These are phyloP conservation scores for Oryza meyeriana DNA, from an alignment of 176 grass and related monocot species.

Conservation along the genomic window DNA sequence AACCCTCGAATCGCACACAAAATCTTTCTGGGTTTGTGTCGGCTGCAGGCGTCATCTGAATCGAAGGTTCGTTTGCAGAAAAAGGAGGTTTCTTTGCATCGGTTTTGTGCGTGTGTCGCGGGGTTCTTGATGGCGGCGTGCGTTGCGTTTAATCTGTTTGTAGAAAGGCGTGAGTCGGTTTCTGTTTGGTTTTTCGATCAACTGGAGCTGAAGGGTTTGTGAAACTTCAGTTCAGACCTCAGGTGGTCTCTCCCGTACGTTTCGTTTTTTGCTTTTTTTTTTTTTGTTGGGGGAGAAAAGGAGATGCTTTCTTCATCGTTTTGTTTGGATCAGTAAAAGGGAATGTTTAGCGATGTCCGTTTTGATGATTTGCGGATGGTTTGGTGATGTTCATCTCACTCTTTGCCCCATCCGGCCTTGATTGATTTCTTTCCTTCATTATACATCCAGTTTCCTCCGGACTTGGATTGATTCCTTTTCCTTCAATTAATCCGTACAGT, in stretches of 20 bases:
- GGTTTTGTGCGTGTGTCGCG: not conserved
- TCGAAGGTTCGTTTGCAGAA: constrained; percentile 28
- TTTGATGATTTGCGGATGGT: not conserved
- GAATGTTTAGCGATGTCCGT: not conserved
- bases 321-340: not conserved
- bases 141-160: constrained; percentile 31
- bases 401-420: not conserved
- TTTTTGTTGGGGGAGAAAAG: not conserved
- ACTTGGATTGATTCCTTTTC: not conserved
- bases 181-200: not conserved
- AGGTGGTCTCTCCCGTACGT: not conserved
- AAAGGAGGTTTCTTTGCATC: not conserved
- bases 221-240: not conserved
- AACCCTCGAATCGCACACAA: not conserved
- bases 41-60: constrained; percentile 4
- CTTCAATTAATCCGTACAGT: not conserved
- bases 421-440: not conserved
- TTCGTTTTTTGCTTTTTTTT: not conserved
- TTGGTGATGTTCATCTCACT: not conserved
- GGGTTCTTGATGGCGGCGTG: constrained; percentile 19
- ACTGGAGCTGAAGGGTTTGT: not conserved
- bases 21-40: constrained; percentile 24
- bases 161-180: not conserved
- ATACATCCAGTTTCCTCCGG: not conserved
- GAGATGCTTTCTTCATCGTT: not conserved